Conservation (phyloP, 768 basidiomycete species). For the Mycena crocata region DNA sequence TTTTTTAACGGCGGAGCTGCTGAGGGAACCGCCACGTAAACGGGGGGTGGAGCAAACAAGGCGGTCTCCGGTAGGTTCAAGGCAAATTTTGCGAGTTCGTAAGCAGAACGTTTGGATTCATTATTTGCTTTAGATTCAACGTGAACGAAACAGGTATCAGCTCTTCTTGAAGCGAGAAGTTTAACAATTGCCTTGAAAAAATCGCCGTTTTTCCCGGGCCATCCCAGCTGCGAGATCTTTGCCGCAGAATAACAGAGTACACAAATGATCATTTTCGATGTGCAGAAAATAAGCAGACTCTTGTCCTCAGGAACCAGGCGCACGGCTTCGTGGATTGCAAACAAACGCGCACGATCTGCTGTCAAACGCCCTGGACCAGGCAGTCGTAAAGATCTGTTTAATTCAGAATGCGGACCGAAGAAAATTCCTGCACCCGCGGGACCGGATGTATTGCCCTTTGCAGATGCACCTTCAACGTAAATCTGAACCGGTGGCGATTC, state of each 20-base stretch:
- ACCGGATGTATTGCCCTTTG: neutral
- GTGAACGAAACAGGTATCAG: neutral
- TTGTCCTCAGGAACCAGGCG: neutral
- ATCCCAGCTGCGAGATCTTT: neutral
- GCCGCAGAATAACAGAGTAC: constrained; percentile 1
- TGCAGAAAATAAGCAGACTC: constrained; percentile 2
- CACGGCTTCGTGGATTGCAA: neutral
- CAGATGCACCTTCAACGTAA: neutral
- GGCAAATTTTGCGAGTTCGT: no score
- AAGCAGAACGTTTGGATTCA: no score
- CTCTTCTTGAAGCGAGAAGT: neutral
- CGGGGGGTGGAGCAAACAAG: no score
- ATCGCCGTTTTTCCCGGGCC: constrained; percentile 5
- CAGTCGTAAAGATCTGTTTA: neutral
- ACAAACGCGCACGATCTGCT: constrained; percentile 1
- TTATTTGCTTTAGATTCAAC: neutral
- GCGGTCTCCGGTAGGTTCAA: no score
- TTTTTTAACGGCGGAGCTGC: no score
- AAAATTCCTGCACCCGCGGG: neutral
- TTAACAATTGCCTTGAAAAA: neutral
- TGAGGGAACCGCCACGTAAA: no score
- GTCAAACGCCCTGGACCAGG: neutral
- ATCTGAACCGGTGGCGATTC: neutral
- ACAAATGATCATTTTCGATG: constrained; percentile 3
- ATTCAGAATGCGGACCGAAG: neutral